Base-by-base conservation (phyloP, 495 filamentous ascomycete genomes). In the Aspergillus haitiensis region DNA sequence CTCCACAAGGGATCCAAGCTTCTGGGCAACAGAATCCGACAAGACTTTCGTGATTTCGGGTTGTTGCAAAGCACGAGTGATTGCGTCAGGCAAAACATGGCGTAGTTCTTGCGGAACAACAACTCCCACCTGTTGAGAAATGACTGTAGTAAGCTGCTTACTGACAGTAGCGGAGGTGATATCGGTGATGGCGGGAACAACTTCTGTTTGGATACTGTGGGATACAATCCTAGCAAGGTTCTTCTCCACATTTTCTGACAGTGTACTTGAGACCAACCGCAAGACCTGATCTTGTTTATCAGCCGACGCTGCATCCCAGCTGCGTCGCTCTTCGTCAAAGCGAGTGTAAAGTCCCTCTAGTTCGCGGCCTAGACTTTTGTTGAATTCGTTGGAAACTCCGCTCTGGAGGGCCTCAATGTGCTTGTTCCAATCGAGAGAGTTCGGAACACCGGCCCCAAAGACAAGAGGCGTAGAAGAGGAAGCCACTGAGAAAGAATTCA, bases 241-340 rank as follows among this genome's bases (percentile, higher is more conserved):
- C 64, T 87, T 83, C 70, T 97, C 92, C 33, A 95, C 90, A 61
- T 97, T 98, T 47, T 94, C 88, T 16, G 91, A 89, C 16, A 99
- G 79, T 11, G 94, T 93, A 52, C 83, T 86, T 1, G 92, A 94
- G 8, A 99, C 90, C 45, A 96, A 80, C 18, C 91, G 88, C 52
- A 99, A 81, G 35, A 99, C 78, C 58, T 88, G 86, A 55, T 92
- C 87, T 61, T 90, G 88, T 60, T 86, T 87, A n/a, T 85, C 82
- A 13, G 84, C 76, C 32, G 84, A 82, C 32, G 86, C 81, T 52
- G 84, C 84, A 70, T 87, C 84, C 67, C 84, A 82, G 52, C 79
- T 77, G 62, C 83, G 83, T 61, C 80, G 85, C 56, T 90, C 88
- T 13, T 85, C 83, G 50, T 87, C 85, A 56, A 90, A 76, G 45